These are phyloP conservation scores for Wallacemonas sp. DNA, from an alignment of 208 protist genomes.

Conservation along the genomic window DNA sequence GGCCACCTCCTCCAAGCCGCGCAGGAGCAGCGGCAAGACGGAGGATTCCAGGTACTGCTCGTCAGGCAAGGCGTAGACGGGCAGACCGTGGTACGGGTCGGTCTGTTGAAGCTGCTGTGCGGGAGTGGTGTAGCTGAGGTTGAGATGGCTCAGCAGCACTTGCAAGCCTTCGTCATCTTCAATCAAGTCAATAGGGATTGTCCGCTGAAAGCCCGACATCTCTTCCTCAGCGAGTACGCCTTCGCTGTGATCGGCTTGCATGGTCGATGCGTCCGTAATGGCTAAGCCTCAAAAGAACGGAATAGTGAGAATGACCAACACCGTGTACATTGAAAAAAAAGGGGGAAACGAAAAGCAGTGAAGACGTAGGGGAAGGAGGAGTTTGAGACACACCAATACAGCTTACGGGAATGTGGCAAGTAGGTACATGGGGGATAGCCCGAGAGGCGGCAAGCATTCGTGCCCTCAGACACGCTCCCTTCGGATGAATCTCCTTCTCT, in stretches of 20 bases:
- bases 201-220: not conserved
- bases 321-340: not conserved
- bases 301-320: constrained; percentile 7
- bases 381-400: not conserved
- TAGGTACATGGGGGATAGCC: no score
- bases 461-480: no score
- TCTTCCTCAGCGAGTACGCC: no score
- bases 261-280: no score
- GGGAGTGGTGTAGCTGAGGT: constrained; percentile 5
- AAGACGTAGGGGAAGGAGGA: not conserved
- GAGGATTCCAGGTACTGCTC: constrained; percentile 77
- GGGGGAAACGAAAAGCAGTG: not conserved
- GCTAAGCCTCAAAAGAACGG: no score
- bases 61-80: constrained; percentile 71
- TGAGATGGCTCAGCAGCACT: not conserved
- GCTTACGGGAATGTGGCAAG: no score
- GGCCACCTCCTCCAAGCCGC: constrained; percentile 73
- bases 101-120: constrained; percentile 7
- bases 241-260: not conserved
- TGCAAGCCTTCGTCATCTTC: constrained; percentile 11
- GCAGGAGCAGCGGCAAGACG: constrained; percentile 73
- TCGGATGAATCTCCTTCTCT: no score
- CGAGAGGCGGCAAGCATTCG: no score
- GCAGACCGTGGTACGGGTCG: constrained; percentile 23
- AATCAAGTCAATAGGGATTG: not conserved